phyloP scores from a whole-genome alignment of 805 yeast species.

The Candida hungchunana region DNA sequence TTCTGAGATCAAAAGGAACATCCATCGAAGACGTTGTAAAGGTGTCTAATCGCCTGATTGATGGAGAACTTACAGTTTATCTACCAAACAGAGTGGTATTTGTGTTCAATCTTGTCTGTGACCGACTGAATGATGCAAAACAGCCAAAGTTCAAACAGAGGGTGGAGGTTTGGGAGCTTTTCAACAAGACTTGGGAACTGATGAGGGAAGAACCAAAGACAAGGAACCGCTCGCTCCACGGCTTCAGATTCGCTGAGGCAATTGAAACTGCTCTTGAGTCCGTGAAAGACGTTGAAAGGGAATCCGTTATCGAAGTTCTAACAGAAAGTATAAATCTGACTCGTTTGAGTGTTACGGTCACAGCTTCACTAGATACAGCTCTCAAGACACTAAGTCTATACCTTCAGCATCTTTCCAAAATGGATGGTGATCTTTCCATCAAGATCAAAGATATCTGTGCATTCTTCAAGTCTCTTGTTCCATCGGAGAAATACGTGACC shows the following conservation, averaged over 20 bases:
- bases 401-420: constrained; percentile 5
- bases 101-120: constrained; percentile 54
- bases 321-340: constrained; percentile 13
- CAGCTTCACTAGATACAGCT: constrained; percentile 16
- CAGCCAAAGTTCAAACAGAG: constrained; percentile 40
- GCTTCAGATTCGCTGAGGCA: constrained; percentile 38
- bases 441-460: constrained; percentile 8
- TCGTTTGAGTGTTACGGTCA: constrained; percentile 15
- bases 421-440: constrained; percentile 1
- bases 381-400: constrained; percentile 16
- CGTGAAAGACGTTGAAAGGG: neutral
- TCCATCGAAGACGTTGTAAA: constrained; percentile 38
- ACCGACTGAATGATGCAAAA: constrained; percentile 50
- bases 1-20: constrained; percentile 50
- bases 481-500: constrained; percentile 17
- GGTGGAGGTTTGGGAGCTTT: constrained; percentile 46
- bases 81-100: constrained; percentile 56
- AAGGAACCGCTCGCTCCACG: constrained; percentile 40
- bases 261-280: constrained; percentile 25
- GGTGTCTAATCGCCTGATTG: constrained; percentile 32
- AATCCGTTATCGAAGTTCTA: constrained; percentile 5
- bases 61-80: constrained; percentile 31
- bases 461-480: constrained; percentile 14
- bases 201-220: constrained; percentile 27
- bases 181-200: constrained; percentile 36